Evolutionary conservation across 23 red algal species (phyloP), one percentile per base, ranked within the genome.

Genomic region (Gracilaria gracilis): DNA sequence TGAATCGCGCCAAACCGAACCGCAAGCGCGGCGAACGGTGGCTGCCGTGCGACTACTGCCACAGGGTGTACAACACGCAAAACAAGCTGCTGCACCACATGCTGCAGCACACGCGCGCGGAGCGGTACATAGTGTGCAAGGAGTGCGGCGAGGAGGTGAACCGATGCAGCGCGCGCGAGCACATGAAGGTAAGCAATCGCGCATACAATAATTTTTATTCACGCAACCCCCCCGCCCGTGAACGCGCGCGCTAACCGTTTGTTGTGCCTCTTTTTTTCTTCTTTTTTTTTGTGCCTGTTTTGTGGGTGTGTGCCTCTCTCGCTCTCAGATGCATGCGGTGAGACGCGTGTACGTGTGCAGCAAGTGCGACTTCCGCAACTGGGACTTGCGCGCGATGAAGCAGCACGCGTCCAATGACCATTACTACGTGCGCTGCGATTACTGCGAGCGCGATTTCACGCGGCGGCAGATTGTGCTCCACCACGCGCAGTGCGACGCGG

Each of bases 161-260:
- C 27, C 36, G 37, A 15, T 34, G 15, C 7, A 17, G 13, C 19
- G 13, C 37, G 0, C 9, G 20, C 11, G 64, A 69, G 3, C 64
- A 69, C 17, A 0, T 69, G 9, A 69, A 69, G 28, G 64, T 69
- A 69, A n/a, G n/a, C n/a, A n/a, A n/a, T n/a, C n/a, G n/a, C n/a
- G n/a, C n/a, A n/a, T n/a, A n/a, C n/a, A n/a, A n/a, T n/a, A n/a
- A n/a, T n/a, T n/a, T n/a, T n/a, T n/a, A n/a, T n/a, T n/a, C n/a
- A n/a, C n/a, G n/a, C n/a, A n/a, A n/a, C n/a, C n/a, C n/a, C n/a
- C n/a, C n/a, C n/a, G n/a, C n/a, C n/a, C n/a, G n/a, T n/a, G n/a
- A n/a, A n/a, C n/a, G n/a, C n/a, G n/a, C n/a, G n/a, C n/a, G n/a
- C n/a, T n/a, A n/a, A n/a, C n/a, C n/a, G n/a, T n/a, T n/a, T n/a